These are phyloP conservation scores for Quercus agrifolia DNA, from an alignment of 306 rosid species.

Conservation along the genomic window DNA sequence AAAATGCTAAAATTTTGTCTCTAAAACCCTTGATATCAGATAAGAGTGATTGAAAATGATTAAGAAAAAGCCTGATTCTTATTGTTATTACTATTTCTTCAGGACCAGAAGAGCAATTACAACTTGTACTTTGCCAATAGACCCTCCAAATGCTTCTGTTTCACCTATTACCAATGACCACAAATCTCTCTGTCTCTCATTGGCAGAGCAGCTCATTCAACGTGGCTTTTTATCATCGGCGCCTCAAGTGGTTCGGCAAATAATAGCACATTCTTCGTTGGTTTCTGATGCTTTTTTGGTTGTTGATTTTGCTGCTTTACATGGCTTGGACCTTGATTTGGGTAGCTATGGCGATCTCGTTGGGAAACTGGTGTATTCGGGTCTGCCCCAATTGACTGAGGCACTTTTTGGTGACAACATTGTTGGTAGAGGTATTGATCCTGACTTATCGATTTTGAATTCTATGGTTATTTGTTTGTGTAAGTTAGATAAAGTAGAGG, in stretches of 20 bases:
- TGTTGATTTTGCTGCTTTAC: slow-evolving; percentile 19
- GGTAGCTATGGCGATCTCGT: slow-evolving; percentile 25
- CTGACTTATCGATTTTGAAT: slow-evolving; percentile 24
- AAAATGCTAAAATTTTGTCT: not conserved
- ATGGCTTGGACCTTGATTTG: slow-evolving; percentile 38
- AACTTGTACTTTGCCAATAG: slow-evolving; percentile 25
- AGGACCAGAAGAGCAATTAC: slow-evolving; percentile 25
- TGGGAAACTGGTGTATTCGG: slow-evolving; percentile 28
- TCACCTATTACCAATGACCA: slow-evolving; percentile 20
- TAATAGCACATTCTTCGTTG: slow-evolving; percentile 23
- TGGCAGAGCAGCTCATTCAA: slow-evolving; percentile 26
- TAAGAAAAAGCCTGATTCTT: slow-evolving; percentile 10
- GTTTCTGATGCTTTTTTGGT: slow-evolving; percentile 28
- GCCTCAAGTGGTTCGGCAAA: slow-evolving; percentile 31
- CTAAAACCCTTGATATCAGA: not conserved
- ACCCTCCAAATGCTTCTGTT: slow-evolving; percentile 1
- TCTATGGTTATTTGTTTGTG: slow-evolving; percentile 35
- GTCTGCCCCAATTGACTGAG: slow-evolving; percentile 38
- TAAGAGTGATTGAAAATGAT: slow-evolving; percentile 17
- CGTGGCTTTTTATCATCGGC: slow-evolving; percentile 30
- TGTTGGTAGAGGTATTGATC: slow-evolving; percentile 16
- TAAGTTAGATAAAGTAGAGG: slow-evolving; percentile 38
- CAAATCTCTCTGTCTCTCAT: slow-evolving; percentile 23
- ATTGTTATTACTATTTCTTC: slow-evolving; percentile 5
- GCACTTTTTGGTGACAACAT: slow-evolving; percentile 18